Evolutionary conservation across 208 protist species (phyloP).

Genomic region (Phytomonas francai): DNA sequence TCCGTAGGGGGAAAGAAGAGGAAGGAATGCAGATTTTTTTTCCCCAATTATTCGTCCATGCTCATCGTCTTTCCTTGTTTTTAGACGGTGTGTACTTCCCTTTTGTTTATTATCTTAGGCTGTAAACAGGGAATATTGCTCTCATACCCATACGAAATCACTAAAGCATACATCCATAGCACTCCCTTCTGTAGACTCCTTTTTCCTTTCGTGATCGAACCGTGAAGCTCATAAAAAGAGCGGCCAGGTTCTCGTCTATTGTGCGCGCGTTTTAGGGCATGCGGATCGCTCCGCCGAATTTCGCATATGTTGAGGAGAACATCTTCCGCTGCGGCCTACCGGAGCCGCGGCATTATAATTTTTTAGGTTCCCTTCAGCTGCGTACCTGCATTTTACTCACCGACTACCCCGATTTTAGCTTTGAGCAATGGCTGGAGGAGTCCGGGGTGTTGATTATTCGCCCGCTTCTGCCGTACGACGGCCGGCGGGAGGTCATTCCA

Average conservation of each 20-base stretch:
- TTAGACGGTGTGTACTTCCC: conserved; percentile 4
- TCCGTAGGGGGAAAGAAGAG: too few species aligned
- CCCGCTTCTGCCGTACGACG: conserved; percentile 22
- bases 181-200: not conserved
- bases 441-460: conserved; percentile 82
- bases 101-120: not conserved
- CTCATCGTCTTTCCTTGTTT: not conserved
- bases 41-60: conserved; percentile 7
- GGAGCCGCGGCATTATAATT: conserved; percentile 94
- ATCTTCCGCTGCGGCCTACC: conserved; percentile 95
- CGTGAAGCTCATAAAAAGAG: too few species aligned
- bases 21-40: too few species aligned
- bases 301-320: conserved; percentile 95
- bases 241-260: too few species aligned
- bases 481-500: not conserved
- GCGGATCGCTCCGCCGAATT: conserved; percentile 92
- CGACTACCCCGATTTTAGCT: conserved; percentile 82
- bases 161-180: too few species aligned
- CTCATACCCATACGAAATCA: too few species aligned
- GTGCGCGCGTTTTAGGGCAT: conserved; percentile 19
- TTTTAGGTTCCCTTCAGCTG: conserved; percentile 93
- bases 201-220: not conserved
- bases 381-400: conserved; percentile 95
- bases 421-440: conserved; percentile 92
- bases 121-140: too few species aligned